These are phyloP conservation scores for Hemileia vastatrix DNA, from an alignment of 1,284 basidiomycete genomes.

Conservation along the genomic window DNA sequence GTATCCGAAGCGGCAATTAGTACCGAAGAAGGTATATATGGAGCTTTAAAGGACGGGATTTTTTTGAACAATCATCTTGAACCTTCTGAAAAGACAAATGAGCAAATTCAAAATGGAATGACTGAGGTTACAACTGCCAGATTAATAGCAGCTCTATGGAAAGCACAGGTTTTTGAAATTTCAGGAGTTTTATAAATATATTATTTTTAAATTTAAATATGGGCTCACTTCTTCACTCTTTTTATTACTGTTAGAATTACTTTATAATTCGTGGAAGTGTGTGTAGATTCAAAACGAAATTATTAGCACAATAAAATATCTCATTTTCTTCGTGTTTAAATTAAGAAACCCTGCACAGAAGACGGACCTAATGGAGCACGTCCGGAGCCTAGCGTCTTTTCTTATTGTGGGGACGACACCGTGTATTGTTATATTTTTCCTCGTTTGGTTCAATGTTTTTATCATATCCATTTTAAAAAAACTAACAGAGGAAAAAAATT, in stretches of 20 bases:
- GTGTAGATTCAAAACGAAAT: background rate
- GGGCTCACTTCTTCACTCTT: background rate
- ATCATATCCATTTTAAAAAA: background rate
- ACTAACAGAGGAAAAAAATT: background rate
- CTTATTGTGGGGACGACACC: constrained; percentile 4
- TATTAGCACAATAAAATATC: background rate
- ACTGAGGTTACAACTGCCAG: constrained; percentile 4
- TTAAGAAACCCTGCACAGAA: background rate
- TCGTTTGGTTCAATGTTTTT: background rate
- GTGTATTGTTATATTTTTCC: constrained; percentile 1
- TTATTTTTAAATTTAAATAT: background rate
- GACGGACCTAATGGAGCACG: constrained; percentile 6
- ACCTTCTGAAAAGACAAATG: constrained; percentile 1
- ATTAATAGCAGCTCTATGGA: constrained; percentile 1
- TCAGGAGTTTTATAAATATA: background rate
- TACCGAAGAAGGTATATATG: constrained; percentile 15
- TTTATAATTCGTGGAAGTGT: constrained; percentile 16
- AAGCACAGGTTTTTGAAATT: background rate
- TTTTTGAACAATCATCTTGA: constrained; percentile 21
- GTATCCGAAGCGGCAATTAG: constrained; percentile 17
- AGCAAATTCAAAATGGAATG: background rate
- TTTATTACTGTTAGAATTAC: background rate
- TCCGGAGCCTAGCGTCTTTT: background rate
- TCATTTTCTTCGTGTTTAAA: background rate
- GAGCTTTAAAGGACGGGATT: constrained; percentile 15